phyloP scores from a whole-genome alignment of 805 yeast genomes.

The Wickerhamomyces sydowiorum region DNA sequence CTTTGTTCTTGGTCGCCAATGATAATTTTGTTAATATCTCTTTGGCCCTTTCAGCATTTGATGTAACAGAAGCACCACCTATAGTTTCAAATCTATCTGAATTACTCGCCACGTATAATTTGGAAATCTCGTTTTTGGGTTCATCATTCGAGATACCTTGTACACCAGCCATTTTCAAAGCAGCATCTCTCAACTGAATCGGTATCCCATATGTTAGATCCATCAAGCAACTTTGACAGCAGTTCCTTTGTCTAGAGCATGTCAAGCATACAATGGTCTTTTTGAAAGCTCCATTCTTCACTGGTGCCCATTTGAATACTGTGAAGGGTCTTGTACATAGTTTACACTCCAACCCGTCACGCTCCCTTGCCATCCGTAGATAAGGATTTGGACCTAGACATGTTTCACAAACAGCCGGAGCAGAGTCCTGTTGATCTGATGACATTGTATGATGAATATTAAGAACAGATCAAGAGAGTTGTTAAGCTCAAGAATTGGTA shows the following conservation, averaged over 20 bases:
- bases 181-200: slow-evolving; percentile 69
- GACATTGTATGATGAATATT: no score
- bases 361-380: slow-evolving; percentile 65
- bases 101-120: slow-evolving; percentile 50
- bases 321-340: slow-evolving; percentile 83
- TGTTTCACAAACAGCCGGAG: slow-evolving; percentile 63
- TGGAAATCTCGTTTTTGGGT: slow-evolving; percentile 47
- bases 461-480: no score
- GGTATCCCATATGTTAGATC: slow-evolving; percentile 84
- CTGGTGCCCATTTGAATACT: slow-evolving; percentile 67
- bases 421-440: slow-evolving; percentile 9
- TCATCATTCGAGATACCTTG: slow-evolving; percentile 30
- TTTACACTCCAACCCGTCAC: slow-evolving; percentile 75
- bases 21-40: slow-evolving; percentile 44
- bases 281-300: slow-evolving; percentile 37
- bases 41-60: slow-evolving; percentile 36
- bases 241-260: slow-evolving; percentile 73
- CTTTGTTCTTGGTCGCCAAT: slow-evolving; percentile 11
- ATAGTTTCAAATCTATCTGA: slow-evolving; percentile 28
- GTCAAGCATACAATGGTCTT: slow-evolving; percentile 71
- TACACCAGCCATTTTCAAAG: slow-evolving; percentile 64
- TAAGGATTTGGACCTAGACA: slow-evolving; percentile 69
- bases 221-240: slow-evolving; percentile 84
- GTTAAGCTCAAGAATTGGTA: no score
- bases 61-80: slow-evolving; percentile 31